phyloP scores from a whole-genome alignment of 352 stramenopile species.

The Phytophthora sojae region DNA sequence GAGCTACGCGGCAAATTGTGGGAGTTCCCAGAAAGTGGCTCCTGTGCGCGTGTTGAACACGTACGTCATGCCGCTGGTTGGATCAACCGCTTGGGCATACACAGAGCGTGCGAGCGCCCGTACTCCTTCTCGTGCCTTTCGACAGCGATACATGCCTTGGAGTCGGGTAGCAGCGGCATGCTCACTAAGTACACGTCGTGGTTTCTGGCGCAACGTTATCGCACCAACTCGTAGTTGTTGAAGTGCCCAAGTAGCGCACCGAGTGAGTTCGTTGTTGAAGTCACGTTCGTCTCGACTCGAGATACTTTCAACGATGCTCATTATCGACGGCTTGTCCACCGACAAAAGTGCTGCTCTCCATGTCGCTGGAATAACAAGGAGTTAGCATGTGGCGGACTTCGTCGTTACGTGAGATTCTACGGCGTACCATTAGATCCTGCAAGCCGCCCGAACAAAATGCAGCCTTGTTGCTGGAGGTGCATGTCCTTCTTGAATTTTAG shows the following conservation, averaged over 20 bases:
- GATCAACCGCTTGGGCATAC: conserved; percentile 58
- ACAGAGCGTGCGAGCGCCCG: conserved; percentile 46
- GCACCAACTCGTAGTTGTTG: conserved; percentile 35
- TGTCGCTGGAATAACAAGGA: conserved; percentile 24
- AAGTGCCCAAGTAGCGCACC: conserved; percentile 41
- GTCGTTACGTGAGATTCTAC: neutral
- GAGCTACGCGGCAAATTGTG: conserved; percentile 44
- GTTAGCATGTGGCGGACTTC: neutral
- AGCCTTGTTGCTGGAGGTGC: conserved; percentile 41
- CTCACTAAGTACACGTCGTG: conserved; percentile 23
- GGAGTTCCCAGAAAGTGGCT: conserved; percentile 59
- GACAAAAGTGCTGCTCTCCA: conserved; percentile 43
- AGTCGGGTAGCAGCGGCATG: conserved; percentile 52
- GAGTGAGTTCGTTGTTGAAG: conserved; percentile 34
- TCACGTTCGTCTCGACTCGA: conserved; percentile 10
- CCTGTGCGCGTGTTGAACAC: conserved; percentile 69
- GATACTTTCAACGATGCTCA: conserved; percentile 30
- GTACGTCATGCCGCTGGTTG: conserved; percentile 51
- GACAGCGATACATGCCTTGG: conserved; percentile 63
- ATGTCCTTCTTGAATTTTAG: conserved; percentile 60
- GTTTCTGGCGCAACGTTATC: conserved; percentile 14
- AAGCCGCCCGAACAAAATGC: conserved; percentile 58
- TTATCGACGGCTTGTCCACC: conserved; percentile 28
- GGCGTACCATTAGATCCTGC: conserved; percentile 34
- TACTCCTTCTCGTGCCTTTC: conserved; percentile 53